Percentiles rank a stretch among this genome's conserved stretches.
Evolutionary conservation across 768 basidiomycete genomes (phyloP).

Genomic region (Lentinus tigrinus): DNA sequence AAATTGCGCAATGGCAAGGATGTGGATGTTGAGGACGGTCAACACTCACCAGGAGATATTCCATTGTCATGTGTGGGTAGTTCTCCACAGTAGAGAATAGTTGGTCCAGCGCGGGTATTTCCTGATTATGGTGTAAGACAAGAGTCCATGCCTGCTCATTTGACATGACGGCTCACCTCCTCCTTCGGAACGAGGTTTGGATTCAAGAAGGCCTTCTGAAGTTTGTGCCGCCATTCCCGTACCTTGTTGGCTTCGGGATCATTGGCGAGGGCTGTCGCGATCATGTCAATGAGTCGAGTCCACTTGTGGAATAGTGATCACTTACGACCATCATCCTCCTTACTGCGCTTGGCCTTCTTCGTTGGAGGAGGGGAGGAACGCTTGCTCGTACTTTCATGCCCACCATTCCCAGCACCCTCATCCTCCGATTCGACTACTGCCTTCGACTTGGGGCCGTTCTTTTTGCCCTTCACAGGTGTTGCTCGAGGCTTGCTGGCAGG

Average conservation of each 20-base stretch:
- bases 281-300: not conserved
- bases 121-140: conserved; percentile 41
- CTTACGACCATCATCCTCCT: conserved; percentile 67
- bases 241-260: conserved; percentile 73
- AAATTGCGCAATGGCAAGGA: not conserved
- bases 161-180: conserved; percentile 44
- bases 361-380: conserved; percentile 59
- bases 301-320: not conserved
- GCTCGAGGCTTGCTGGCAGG: conserved; percentile 37
- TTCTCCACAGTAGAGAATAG: conserved; percentile 76
- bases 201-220: conserved; percentile 84
- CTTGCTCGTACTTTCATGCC: conserved; percentile 48
- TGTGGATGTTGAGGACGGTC: not conserved
- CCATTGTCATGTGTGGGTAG: conserved; percentile 75
- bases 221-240: conserved; percentile 88
- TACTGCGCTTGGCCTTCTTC: conserved; percentile 61
- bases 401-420: conserved; percentile 30
- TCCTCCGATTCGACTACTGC: conserved; percentile 70
- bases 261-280: conserved; percentile 41
- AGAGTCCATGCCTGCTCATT: conserved; percentile 3
- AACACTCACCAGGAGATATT: conserved; percentile 59
- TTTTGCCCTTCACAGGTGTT: conserved; percentile 43
- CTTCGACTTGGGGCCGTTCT: conserved; percentile 61
- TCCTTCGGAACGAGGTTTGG: conserved; percentile 61
- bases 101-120: conserved; percentile 71